Evolutionary conservation across 305 asterid species (phyloP).

Genomic region (Plantago lanceolata): DNA sequence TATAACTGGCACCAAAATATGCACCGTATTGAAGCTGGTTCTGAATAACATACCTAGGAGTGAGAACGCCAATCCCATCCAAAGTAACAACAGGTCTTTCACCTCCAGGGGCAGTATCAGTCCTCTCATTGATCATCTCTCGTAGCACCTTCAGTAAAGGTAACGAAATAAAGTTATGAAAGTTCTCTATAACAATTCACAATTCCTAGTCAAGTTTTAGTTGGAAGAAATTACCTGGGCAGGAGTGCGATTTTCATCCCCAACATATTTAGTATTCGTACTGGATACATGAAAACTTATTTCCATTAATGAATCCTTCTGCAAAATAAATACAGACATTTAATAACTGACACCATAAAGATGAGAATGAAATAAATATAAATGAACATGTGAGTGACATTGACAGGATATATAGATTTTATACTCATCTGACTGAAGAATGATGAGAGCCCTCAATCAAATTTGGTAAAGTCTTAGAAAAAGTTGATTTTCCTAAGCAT

Average conservation of each 20-base stretch:
- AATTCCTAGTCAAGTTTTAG: conserved; percentile 16
- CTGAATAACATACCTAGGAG: conserved; percentile 66
- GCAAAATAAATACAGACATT: conserved; percentile 20
- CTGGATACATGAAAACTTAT: conserved; percentile 93
- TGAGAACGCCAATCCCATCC: conserved; percentile 85
- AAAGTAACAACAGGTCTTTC: conserved; percentile 91
- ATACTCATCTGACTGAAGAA: neutral
- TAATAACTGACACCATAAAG: neutral
- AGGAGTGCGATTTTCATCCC: conserved; percentile 87
- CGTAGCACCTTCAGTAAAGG: conserved; percentile 60
- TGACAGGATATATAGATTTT: neutral
- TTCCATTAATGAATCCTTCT: conserved; percentile 99
- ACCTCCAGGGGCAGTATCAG: conserved; percentile 96
- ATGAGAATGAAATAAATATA: neutral
- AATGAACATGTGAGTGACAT: neutral
- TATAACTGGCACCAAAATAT: conserved; percentile 4
- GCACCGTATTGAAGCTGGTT: conserved; percentile 8
- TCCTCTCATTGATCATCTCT: conserved; percentile 84
- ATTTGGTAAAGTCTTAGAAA: too few species aligned
- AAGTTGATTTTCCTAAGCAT: too few species aligned
- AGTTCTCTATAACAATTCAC: conserved; percentile 4
- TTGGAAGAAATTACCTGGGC: conserved; percentile 59
- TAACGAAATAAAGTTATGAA: conserved; percentile 7
- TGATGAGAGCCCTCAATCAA: neutral
- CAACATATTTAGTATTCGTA: conserved; percentile 92